Base-by-base conservation (phyloP, 108 stramenopile genomes). In the Ochromonas danica region DNA sequence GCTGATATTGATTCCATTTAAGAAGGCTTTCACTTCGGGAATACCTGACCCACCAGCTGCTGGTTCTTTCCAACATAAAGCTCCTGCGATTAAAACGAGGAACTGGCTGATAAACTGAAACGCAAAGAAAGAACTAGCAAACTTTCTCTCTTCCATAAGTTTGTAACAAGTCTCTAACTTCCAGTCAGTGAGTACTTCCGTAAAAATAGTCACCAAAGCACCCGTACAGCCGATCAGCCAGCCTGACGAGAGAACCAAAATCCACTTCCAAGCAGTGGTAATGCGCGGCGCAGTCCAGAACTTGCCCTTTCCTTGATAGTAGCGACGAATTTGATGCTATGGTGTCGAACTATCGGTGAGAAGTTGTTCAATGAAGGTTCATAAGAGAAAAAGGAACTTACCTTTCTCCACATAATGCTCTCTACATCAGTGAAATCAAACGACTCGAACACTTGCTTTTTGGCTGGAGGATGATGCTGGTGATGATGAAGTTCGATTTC, bases 21-120 rank as follows among this genome's bases (percentile, higher is more conserved):
- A 78, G 70, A 90, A 91, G 31, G 90, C 90, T 82, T 93, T 93
- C 42, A 92, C 89, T 82, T 92, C 92, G 6, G 92, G 91, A 14
- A 94, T 92, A 0, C 93, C 93, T 10, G 90, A 91, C 0, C 92
- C 93, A 14, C 63, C 75, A 0, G 88, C 90, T 41, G 85, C 81
- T n/a, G 89, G 89, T 67, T 67, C 33, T 25, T 36, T 35, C 63
- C 63, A 67, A 67, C 63, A 67, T 67, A 67, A 67, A 35, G 31
- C 17, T 14, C 72, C 72, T 14, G 72, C 72, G 45, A 75, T 60
- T 22, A 60, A 33, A 31, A 42, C 51, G 10, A 75, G 38, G 25
- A 75, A 75, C 31, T 35, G 36, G 25, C 72, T 75, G 27, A 75
- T 42, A 60, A 75, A 75, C 25, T 75, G 72, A 36, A 41, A 75